A percentile compares a stretch with the other conserved stretches of the same genome.
These are phyloP conservation scores for Emergomyces orientalis DNA, from an alignment of 2,329 filamentous ascomycete genomes.

Conservation along the genomic window DNA sequence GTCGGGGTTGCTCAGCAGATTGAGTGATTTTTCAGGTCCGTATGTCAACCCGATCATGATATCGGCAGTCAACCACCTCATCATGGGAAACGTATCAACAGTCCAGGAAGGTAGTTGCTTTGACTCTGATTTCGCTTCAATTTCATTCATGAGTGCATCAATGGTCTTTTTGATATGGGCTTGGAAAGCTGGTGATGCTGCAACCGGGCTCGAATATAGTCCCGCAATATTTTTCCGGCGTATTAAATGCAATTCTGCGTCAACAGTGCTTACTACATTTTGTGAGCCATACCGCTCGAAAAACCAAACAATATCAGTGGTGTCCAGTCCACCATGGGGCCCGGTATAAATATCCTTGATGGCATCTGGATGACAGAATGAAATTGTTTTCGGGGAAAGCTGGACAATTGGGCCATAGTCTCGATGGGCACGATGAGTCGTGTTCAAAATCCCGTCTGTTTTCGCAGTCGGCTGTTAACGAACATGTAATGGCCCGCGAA, in stretches of 20 bases:
- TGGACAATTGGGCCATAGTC: slow-evolving; percentile 16
- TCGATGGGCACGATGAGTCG: slow-evolving; percentile 8
- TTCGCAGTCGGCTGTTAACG: neutral
- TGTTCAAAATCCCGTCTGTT: neutral
- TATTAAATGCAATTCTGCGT: slow-evolving; percentile 14
- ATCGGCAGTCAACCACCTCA: slow-evolving; percentile 15
- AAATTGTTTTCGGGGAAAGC: slow-evolving; percentile 12
- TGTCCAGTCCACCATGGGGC: slow-evolving; percentile 13
- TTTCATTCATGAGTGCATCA: slow-evolving; percentile 11
- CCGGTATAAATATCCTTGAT: slow-evolving; percentile 15
- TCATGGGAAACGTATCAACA: slow-evolving; percentile 13
- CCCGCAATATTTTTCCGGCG: slow-evolving; percentile 14
- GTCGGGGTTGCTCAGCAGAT: slow-evolving; percentile 11
- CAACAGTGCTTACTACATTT: slow-evolving; percentile 16
- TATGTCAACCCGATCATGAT: slow-evolving; percentile 15
- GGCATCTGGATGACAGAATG: slow-evolving; percentile 17
- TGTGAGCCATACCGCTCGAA: slow-evolving; percentile 15
- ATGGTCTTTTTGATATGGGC: slow-evolving; percentile 11
- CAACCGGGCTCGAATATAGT: slow-evolving; percentile 13
- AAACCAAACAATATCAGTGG: slow-evolving; percentile 6
- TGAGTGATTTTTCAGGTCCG: slow-evolving; percentile 10
- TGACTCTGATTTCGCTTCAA: slow-evolving; percentile 11
- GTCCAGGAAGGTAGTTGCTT: slow-evolving; percentile 2
- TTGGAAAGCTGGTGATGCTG: slow-evolving; percentile 10
- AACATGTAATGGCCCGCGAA: neutral